Base-by-base conservation (phyloP, 2,329 filamentous ascomycete genomes). In the Monilinia polystroma region DNA sequence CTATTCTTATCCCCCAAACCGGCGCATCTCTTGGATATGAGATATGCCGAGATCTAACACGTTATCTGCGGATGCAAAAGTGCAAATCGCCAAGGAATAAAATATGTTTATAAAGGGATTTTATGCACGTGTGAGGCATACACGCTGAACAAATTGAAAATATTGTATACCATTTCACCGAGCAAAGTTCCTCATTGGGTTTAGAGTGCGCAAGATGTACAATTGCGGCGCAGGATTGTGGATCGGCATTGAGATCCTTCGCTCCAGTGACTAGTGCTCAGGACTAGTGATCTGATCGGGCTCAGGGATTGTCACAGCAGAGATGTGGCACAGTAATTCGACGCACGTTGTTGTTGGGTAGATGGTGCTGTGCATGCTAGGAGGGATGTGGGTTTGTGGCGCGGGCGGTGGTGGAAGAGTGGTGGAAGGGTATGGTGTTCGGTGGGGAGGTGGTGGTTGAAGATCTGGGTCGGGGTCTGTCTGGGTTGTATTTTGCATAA, bases 1-100 rank as follows among this genome's bases (percentile, higher is more conserved):
- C 20, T 8, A n/a, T 47, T 20, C 45, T 47, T n/a, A 5, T 47
- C 45, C 18, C 18, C 18, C 0, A n/a, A 47, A 47, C 2, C 1
- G 18, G n/a, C 16, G 41, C 12, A 16, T 43, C 16, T 2, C 41
- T 47, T 47, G 45, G 45, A 14, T 4, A 1, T 47, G 16, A 20
- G 45, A 47, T 47, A 47, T n/a, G 55, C n/a, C 55, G 55, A 43
- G 55, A 45, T 57, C 55, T 43, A 23, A 43, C 8, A 23, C 43
- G 55, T 57, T 43, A 26, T 45, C 43, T 43, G 38, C 14, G 55
- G 55, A 7, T 41, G n/a, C 38, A 10, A 56, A 20, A n/a, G 23
- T 14, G 23, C 35, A 41, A 14, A 35, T 47, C 18, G 1, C 12
- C 7, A 41, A 14, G 38, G 55, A 43, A 41, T n/a, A 14, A 26